Base-by-base conservation (phyloP, 2,329 filamentous ascomycete species). In the Didymella arachidicola region DNA sequence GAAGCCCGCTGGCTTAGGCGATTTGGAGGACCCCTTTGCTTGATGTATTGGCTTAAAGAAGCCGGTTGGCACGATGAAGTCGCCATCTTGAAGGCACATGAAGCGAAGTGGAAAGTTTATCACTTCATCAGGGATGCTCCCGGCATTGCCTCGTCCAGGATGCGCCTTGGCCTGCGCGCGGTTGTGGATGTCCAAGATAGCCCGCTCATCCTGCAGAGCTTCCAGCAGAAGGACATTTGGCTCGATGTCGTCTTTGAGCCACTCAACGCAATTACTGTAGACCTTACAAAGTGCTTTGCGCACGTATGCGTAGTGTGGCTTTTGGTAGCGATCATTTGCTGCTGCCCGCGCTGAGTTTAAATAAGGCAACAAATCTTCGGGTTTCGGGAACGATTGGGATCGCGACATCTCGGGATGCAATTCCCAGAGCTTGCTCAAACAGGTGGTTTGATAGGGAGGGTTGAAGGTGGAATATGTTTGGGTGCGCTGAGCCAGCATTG, bases 41-140 rank as follows among this genome's bases (percentile, higher is more conserved):
- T 63, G 57, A 18, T 57, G 61, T 19, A 67, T 55, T 10, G 59
- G 59, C 36, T 25, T 11, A 16, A 53, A n/a, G 14, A 29, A n/a
- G 4, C 8, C 26, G 3, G 7, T 14, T 0, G 49, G 44, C n/a
- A 53, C 26, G 4, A 18, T 19, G 1, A 48, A 27, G 8, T 27
- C n/a, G 8, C 29, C 32, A 10, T 43, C 10, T 4, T 7, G 7
- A 3, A 52, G 19, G 12, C 27, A 36, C 7, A 45, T 11, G 11
- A 34, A 2, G 18, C 56, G 56, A 18, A 58, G 32, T 6, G 50
- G 56, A 16, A 58, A 58, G 16, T 53, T 49, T 1, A 16, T 2
- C 5, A 32, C 18, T 4, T 49, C 11, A 12, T 58, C 39, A 26
- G 44, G 29, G 12, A 53, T 16, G 11, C 5, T 22, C 10, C 11